Conservation (phyloP, 2,329 filamentous ascomycete genomes). For the Torrubiella hemipterigena region DNA sequence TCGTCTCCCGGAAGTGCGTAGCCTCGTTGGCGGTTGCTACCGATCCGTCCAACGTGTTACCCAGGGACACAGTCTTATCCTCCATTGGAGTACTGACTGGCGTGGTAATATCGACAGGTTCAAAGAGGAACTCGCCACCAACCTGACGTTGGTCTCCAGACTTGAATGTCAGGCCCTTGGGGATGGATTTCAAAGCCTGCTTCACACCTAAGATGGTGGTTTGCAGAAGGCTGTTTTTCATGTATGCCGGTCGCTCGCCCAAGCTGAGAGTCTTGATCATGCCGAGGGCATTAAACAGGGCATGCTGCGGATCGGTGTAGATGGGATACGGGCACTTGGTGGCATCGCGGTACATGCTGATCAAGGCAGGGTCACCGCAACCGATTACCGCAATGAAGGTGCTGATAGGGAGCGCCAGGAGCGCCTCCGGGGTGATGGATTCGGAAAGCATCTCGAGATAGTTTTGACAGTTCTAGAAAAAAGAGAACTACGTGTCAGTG, state of each 20-base stretch:
- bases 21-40: slow-evolving; percentile 6
- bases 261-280: slow-evolving; percentile 54
- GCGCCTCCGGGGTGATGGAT: slow-evolving; percentile 40
- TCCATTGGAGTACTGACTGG: slow-evolving; percentile 31
- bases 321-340: slow-evolving; percentile 61
- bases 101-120: slow-evolving; percentile 34
- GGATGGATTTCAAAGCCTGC: slow-evolving; percentile 48
- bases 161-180: slow-evolving; percentile 45
- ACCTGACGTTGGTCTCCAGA: slow-evolving; percentile 57
- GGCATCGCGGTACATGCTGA: slow-evolving; percentile 50
- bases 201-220: slow-evolving; percentile 38
- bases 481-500: too few species aligned
- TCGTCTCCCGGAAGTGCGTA: slow-evolving; percentile 32
- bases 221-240: slow-evolving; percentile 40
- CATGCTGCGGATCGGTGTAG: slow-evolving; percentile 60
- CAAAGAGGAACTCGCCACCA: slow-evolving; percentile 71
- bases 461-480: slow-evolving; percentile 60
- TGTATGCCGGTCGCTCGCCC: slow-evolving; percentile 52
- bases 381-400: slow-evolving; percentile 61
- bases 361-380: slow-evolving; percentile 57
- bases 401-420: slow-evolving; percentile 35
- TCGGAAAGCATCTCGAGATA: slow-evolving; percentile 53
- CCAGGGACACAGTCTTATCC: slow-evolving; percentile 12
- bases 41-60: slow-evolving; percentile 9
- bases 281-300: slow-evolving; percentile 54